Evolutionary conservation across 2,329 filamentous ascomycete species (phyloP), one percentile per base, ranked within the genome.

Genomic region (Colletotrichum sp.): DNA sequence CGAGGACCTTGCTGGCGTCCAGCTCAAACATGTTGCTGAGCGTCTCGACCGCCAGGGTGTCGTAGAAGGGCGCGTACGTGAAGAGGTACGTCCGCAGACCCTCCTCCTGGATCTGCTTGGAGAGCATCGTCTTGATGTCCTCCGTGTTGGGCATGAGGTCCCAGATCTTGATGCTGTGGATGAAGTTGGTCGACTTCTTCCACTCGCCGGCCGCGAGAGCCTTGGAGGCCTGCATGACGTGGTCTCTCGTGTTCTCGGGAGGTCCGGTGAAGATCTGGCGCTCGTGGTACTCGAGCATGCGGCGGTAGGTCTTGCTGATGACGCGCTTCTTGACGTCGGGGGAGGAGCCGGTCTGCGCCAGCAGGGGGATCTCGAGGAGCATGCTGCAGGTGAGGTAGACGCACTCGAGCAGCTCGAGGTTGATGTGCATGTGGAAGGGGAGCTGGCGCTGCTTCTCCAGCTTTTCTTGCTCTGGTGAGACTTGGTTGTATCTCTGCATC

Each of bases 391-490:
- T 98, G 75, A 99, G 91, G 88, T 99, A 99, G 77, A 98, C 96
- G 83, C 97, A 98, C 89, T 99, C 97, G 52, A 99, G 92, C 71
- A 99, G 92, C 86, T 99, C 97, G 68, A 99, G 91, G 90, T 99
- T 99, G 90, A 99, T 99, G 91, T 99, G 97, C 96, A 99, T 98
- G 89, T 99, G 97, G 93, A 99, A 99, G 48, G 97, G 97, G 79
- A 99, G 91, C 88, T 99, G 97, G 81, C 97, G 94, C 88, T 98
- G 96, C 84, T 97, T 95, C 89, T 99, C 97, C 52, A 98, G 91
- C 79, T 96, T 95, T 89, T 99, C 97, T 87, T 99, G 97, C 87
- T 99, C 97, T 21, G 97, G 97, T 43, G 96, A 97, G 77, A 99
- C 97, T 82, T 98, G 96, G 81, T 92, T 96, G 88, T 96, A 99